Base-by-base conservation (phyloP, 2,329 filamentous ascomycete genomes). In the Beauveria caledonica region DNA sequence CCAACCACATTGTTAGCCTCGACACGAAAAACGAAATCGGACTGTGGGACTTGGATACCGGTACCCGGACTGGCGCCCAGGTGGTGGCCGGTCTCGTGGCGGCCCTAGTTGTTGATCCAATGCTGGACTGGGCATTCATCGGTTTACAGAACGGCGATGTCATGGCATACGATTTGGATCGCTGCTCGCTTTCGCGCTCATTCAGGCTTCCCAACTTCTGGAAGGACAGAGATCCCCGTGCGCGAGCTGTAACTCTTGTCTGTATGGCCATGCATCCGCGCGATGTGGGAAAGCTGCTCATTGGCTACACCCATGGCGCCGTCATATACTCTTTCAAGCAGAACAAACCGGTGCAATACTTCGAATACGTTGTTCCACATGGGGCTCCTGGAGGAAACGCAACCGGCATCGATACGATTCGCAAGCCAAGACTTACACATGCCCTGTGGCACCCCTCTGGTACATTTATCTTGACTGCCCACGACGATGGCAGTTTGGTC, bases 281-380 rank as follows among this genome's bases (percentile, higher is more conserved):
- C 67, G 94, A 99, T 70, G 90, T 97, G 65, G 94, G 94, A 5
- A 92, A 91, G 68, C 79, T 99, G 27, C 76, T 99, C 61, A 89
- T 99, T 61, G 92, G 88, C n/a, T 99, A 97, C 72, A 85, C 85
- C 0, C 85, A 93, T 65, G 94, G 94, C 15, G 92, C 90, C 6
- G 90, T 90, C 51, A 83, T 94, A 62, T 99, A 95, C 74, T 95
- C 91, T 3, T 95, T 99, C 79, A 97, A 99, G 76, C 89, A 95
- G 71, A 92, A 92, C 69, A 82, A 86, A 62, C 80, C 90, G 0
- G 77, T 86, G 51, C 87, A 89, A 64, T 95, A 86, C 74, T 92
- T 96, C 67, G 82, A 92, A 65, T 97, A 97, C 72, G 81, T 88
- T 61, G 73, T 97, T 3, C 90, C 91, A 0, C 79, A 83, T 11